These are phyloP conservation scores for Phaffia australis DNA, from an alignment of 768 basidiomycete species.

Conservation along the genomic window DNA sequence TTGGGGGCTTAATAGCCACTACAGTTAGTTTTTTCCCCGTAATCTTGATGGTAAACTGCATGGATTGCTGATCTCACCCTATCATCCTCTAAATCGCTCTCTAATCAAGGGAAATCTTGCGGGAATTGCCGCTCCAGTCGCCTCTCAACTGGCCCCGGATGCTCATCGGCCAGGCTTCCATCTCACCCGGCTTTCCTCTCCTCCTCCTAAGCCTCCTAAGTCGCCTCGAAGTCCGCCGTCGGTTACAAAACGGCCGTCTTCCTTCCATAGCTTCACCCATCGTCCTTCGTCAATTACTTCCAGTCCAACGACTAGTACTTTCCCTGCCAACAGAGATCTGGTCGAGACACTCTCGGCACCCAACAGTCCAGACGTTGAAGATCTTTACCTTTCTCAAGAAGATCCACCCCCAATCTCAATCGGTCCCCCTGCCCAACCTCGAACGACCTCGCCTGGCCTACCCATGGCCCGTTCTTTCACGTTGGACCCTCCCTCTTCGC, in stretches of 20 bases:
- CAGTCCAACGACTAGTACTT: conserved; percentile 5
- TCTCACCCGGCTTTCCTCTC: conserved; percentile 48
- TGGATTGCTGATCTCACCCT: neutral
- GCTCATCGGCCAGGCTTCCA: conserved; percentile 55
- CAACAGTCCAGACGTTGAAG: neutral
- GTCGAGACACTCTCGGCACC: conserved; percentile 11
- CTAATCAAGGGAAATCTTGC: conserved; percentile 45
- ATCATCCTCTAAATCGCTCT: neutral
- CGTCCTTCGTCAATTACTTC: conserved; percentile 16
- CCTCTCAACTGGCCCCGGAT: conserved; percentile 45
- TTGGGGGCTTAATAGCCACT: conserved; percentile 61
- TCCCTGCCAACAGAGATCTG: neutral
- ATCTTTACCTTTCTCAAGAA: neutral
- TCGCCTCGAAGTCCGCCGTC: conserved; percentile 31
- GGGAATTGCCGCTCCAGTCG: conserved; percentile 50
- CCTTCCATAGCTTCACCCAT: conserved; percentile 13
- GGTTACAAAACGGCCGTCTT: conserved; percentile 26
- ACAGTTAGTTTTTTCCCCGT: conserved; percentile 36
- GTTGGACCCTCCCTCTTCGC: neutral
- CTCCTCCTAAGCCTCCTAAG: conserved; percentile 26
- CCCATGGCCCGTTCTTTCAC: no score
- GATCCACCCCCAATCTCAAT: neutral
- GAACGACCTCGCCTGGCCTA: neutral
- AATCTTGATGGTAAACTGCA: neutral
- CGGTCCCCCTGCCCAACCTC: neutral